Conservation (phyloP, 2,329 filamentous ascomycete genomes). For the Bimuria novae-zelandiae region DNA sequence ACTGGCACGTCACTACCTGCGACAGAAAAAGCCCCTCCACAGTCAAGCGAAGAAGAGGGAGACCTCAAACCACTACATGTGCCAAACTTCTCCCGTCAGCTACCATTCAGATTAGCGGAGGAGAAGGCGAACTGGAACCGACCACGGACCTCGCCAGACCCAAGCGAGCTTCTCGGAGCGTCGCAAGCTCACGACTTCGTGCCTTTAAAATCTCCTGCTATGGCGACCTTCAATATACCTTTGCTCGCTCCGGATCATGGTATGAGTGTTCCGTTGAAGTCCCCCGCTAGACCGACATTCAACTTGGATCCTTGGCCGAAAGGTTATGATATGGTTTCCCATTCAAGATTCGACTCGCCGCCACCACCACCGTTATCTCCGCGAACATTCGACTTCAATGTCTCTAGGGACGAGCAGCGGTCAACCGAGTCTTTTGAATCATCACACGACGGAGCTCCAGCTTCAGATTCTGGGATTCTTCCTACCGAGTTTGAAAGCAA, state of each 20-base stretch:
- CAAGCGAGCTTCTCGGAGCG: constrained; percentile 22
- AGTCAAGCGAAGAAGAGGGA: constrained; percentile 18
- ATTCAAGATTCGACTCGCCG: constrained; percentile 14
- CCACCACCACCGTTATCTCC: constrained; percentile 30
- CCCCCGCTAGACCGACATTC: constrained; percentile 38
- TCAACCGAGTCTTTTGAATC: constrained; percentile 23
- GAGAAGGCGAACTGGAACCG: constrained; percentile 17
- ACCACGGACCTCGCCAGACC: constrained; percentile 17
- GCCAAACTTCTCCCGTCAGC: constrained; percentile 47
- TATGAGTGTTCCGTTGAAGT: constrained; percentile 27
- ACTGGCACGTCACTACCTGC: constrained; percentile 9
- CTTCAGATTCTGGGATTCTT: constrained; percentile 18
- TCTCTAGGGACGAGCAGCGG: constrained; percentile 12
- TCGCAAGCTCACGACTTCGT: constrained; percentile 27
- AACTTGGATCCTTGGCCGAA: constrained; percentile 35
- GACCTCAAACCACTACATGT: constrained; percentile 23
- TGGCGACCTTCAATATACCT: constrained; percentile 14
- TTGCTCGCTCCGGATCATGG: constrained; percentile 22
- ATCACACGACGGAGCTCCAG: constrained; percentile 25
- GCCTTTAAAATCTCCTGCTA: constrained; percentile 35
- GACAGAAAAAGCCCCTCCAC: constrained; percentile 16
- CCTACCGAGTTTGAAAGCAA: not conserved
- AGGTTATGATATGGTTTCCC: constrained; percentile 27
- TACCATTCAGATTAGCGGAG: constrained; percentile 33
- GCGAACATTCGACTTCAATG: constrained; percentile 28